Percentiles rank a stretch among this genome's conserved stretches.
These are phyloP conservation scores for Penicillium dipodomyicola DNA, from an alignment of 495 filamentous ascomycete genomes.

Conservation along the genomic window DNA sequence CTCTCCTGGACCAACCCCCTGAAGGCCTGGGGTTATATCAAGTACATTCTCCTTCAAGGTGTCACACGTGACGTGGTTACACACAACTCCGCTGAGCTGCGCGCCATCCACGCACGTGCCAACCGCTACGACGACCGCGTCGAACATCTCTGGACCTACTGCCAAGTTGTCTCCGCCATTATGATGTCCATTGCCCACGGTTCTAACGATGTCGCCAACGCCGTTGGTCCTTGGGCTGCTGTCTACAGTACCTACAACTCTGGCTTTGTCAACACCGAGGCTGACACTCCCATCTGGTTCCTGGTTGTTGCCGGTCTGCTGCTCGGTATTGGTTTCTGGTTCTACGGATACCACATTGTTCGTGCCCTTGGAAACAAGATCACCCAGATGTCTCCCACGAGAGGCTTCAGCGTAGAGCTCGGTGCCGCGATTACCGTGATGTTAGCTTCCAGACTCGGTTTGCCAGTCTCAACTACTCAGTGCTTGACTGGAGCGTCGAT, in stretches of 20 bases:
- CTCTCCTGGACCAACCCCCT: slow-evolving; percentile 30
- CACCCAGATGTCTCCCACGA: slow-evolving; percentile 64
- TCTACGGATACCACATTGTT: slow-evolving; percentile 73
- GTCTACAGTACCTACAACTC: slow-evolving; percentile 56
- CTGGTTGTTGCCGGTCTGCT: slow-evolving; percentile 56
- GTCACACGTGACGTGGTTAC: slow-evolving; percentile 60
- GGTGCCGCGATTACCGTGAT: slow-evolving; percentile 68
- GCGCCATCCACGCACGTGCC: slow-evolving; percentile 58
- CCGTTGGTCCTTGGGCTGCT: slow-evolving; percentile 65
- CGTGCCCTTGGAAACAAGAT: slow-evolving; percentile 65
- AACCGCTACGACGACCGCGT: slow-evolving; percentile 66
- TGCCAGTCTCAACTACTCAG: slow-evolving; percentile 43
- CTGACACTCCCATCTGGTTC: slow-evolving; percentile 65
- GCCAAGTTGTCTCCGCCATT: slow-evolving; percentile 65
- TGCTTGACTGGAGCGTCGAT: slow-evolving; percentile 39
- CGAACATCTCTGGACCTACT: slow-evolving; percentile 69
- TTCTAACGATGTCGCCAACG: slow-evolving; percentile 71
- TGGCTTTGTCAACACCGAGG: slow-evolving; percentile 42
- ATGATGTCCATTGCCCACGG: slow-evolving; percentile 73
- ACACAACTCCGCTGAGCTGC: slow-evolving; percentile 44
- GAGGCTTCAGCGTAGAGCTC: slow-evolving; percentile 68
- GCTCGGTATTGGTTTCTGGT: slow-evolving; percentile 63
- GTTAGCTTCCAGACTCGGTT: slow-evolving; percentile 56
- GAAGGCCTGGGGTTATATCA: slow-evolving; percentile 43
- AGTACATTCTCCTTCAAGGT: slow-evolving; percentile 54